Evolutionary conservation across 1,284 basidiomycete species (phyloP).

Genomic region (Tilletia caries): DNA sequence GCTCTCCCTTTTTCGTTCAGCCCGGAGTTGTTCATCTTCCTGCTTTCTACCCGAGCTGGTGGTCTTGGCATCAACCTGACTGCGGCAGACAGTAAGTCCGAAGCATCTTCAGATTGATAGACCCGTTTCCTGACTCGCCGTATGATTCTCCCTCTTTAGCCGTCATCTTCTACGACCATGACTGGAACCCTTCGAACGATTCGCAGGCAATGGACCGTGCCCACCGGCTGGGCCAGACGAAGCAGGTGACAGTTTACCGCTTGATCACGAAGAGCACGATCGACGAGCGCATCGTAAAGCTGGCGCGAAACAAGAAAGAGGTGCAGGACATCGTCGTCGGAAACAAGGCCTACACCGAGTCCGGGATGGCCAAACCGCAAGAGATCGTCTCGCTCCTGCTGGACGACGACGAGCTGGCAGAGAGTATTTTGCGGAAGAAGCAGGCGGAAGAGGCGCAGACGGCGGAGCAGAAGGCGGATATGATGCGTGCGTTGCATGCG

Average conservation of each 20-base stretch:
- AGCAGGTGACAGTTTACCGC: slow-evolving; percentile 97
- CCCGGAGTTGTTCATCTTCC: slow-evolving; percentile 90
- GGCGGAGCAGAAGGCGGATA: slow-evolving; percentile 49
- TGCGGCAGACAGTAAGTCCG: slow-evolving; percentile 62
- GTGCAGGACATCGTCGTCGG: slow-evolving; percentile 96
- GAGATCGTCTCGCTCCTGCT: slow-evolving; percentile 94
- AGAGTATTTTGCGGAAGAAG: slow-evolving; percentile 52
- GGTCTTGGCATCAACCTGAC: slow-evolving; percentile 98
- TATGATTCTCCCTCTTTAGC: slow-evolving; percentile 57
- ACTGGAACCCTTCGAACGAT: slow-evolving; percentile 94
- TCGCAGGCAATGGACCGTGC: slow-evolving; percentile 99
- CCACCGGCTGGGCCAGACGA: slow-evolving; percentile 95
- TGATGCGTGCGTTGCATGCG: slow-evolving; percentile 45
- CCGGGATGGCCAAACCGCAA: slow-evolving; percentile 78
- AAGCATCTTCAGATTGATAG: not conserved
- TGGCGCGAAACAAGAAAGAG: slow-evolving; percentile 49
- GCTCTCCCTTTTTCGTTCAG: slow-evolving; percentile 56
- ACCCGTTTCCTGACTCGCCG: not conserved
- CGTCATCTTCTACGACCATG: slow-evolving; percentile 97
- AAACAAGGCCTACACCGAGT: slow-evolving; percentile 69
- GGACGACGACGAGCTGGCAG: slow-evolving; percentile 73
- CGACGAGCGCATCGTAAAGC: slow-evolving; percentile 90
- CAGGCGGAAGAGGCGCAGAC: slow-evolving; percentile 50
- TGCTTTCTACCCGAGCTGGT: slow-evolving; percentile 92
- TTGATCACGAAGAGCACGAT: slow-evolving; percentile 95